These are phyloP conservation scores for Pyricularia sp. DNA, from an alignment of 2,329 filamentous ascomycete species.

Conservation along the genomic window DNA sequence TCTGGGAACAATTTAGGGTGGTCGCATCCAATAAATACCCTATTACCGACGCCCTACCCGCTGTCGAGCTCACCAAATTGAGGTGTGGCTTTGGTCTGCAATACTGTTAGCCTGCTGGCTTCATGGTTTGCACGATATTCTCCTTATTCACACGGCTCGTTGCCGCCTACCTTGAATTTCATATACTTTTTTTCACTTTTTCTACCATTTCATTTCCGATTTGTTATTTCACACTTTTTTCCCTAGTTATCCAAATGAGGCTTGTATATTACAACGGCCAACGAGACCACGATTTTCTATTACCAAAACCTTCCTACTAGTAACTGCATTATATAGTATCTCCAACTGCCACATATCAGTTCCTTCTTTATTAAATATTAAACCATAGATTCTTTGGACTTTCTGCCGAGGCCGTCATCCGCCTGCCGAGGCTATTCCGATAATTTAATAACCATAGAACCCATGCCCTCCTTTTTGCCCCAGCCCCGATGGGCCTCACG, in stretches of 20 bases:
- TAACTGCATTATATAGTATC: background rate
- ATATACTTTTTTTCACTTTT: too few species aligned
- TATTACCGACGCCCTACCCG: too few species aligned
- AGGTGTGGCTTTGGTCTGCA: too few species aligned
- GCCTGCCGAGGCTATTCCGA: background rate
- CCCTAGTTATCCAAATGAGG: background rate
- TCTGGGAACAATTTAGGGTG: too few species aligned
- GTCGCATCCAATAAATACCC: too few species aligned
- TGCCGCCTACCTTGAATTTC: too few species aligned
- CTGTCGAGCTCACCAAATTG: too few species aligned
- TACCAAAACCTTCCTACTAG: background rate
- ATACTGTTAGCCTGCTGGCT: too few species aligned
- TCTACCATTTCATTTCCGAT: background rate
- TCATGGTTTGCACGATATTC: too few species aligned
- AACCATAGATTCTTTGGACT: background rate
- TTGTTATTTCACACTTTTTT: background rate
- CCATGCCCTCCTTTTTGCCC: constrained; percentile 24
- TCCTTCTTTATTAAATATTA: background rate
- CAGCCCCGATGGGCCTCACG: constrained; percentile 26
- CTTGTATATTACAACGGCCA: background rate
- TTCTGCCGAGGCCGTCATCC: background rate
- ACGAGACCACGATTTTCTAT: background rate
- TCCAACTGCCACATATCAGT: background rate
- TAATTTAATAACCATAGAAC: constrained; percentile 21
- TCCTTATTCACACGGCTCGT: too few species aligned